These are phyloP conservation scores for Umbelopsis ramanniana DNA, from an alignment of 192 early-diverging fungal species.

Conservation along the genomic window DNA sequence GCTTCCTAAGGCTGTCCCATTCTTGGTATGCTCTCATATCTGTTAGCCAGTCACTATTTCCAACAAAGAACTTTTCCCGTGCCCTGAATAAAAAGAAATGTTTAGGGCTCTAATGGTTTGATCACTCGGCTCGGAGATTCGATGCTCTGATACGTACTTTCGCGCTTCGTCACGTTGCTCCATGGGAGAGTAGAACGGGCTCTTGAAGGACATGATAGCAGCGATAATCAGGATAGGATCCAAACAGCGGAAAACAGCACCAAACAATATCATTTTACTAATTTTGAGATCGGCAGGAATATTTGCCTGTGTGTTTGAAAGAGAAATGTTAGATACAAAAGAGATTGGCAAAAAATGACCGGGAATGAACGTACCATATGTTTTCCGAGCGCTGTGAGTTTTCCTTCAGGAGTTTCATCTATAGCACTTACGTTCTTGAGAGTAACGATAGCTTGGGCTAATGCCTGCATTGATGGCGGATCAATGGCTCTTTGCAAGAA, in stretches of 20 bases:
- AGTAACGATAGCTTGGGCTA: conserved; percentile 61
- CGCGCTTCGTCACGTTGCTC: conserved; percentile 59
- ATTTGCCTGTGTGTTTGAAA: conserved; percentile 39
- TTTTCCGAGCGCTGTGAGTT: conserved; percentile 71
- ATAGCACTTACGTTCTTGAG: conserved; percentile 69
- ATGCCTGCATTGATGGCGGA: conserved; percentile 61
- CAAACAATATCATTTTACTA: conserved; percentile 80
- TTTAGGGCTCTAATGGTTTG: neutral
- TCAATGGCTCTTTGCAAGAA: conserved; percentile 68
- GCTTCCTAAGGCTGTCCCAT: conserved; percentile 40
- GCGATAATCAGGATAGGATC: conserved; percentile 76
- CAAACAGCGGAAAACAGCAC: conserved; percentile 70
- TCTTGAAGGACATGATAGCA: conserved; percentile 64
- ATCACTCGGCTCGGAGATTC: no score
- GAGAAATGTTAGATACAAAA: neutral
- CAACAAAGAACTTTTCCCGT: conserved; percentile 44
- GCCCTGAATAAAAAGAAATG: conserved; percentile 29
- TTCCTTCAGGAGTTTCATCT: conserved; percentile 37
- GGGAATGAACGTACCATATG: conserved; percentile 48
- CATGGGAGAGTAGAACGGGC: conserved; percentile 50
- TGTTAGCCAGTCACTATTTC: conserved; percentile 71
- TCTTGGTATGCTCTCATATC: conserved; percentile 58
- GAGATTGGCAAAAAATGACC: neutral
- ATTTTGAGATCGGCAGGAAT: conserved; percentile 80
- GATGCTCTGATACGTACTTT: conserved; percentile 36